Conservation (phyloP, 176 grass and related monocot genomes). For the Phyllostachys edulis region DNA sequence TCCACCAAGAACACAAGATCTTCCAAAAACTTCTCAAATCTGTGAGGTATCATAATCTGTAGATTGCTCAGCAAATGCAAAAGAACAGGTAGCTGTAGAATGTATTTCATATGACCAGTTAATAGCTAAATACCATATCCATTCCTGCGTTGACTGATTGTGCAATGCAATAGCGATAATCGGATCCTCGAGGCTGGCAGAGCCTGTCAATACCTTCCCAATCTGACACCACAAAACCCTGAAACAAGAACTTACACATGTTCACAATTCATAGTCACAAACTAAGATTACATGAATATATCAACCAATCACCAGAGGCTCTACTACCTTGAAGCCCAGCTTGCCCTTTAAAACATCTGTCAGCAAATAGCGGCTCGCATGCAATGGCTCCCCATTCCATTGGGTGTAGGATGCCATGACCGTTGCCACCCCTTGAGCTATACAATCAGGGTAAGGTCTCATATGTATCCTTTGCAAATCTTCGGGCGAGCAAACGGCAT, state of each 20-base stretch:
- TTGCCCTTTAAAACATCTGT: conserved; percentile 86
- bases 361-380: conserved; percentile 58
- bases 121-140: conserved; percentile 79
- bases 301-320: neutral
- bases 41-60: conserved; percentile 91
- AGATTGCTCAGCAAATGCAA: conserved; percentile 38
- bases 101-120: conserved; percentile 16
- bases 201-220: conserved; percentile 93
- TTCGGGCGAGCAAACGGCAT: conserved; percentile 63
- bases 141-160: conserved; percentile 90
- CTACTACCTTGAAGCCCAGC: conserved; percentile 74
- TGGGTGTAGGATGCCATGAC: conserved; percentile 91
- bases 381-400: conserved; percentile 79
- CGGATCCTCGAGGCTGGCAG: conserved; percentile 62
- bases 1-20: conserved; percentile 87
- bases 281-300: conserved; percentile 2
- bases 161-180: conserved; percentile 76
- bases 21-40: conserved; percentile 82
- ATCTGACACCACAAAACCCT: conserved; percentile 91
- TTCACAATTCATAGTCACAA: neutral
- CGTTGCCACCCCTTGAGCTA: conserved; percentile 73
- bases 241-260: conserved; percentile 28
- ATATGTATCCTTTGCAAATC: conserved; percentile 79
- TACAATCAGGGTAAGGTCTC: conserved; percentile 75
- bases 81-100: neutral